Base-by-base conservation (phyloP, 768 basidiomycete genomes). In the Auricularia heimuer region DNA sequence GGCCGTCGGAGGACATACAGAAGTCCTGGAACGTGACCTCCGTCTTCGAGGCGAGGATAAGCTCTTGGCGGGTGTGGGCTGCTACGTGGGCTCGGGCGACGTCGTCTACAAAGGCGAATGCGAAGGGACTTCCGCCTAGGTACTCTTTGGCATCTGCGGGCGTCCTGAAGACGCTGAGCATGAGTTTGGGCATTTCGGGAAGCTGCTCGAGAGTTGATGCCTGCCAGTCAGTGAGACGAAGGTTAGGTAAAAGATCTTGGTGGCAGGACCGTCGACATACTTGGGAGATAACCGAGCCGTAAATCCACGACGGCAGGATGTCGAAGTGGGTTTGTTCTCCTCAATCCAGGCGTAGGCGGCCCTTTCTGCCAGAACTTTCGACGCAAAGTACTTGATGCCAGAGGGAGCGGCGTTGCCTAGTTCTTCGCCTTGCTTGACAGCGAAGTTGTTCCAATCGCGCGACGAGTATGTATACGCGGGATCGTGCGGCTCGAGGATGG, bases 401-500 rank as follows among this genome's bases (percentile, higher is more conserved):
- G 45, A 34, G 29, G 54, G n/a, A 18, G 64, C 34, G 7, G 34
- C 36, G 36, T 42, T 29, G 14, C 66, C 66, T 33, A 42, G 29
- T 29, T 56, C 18, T 24, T 37, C 42, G 54, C 64, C 56, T 6
- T 47, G 24, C 36, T 34, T 42, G 14, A 10, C 54, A 29, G 54
- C 54, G 47, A 54, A 18, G 10, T 54, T 51, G 62, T 60, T 60
- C 66, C 66, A 66, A 39, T 64, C 56, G n/a, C 29, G 18, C 44
- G 21, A 8, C 11, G 47, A 51, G 47, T 51, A 51, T 8, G 21
- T 51, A 16, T 51, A 51, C 11, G 45, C 7, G 7, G 33, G 24
- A 45, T 14, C 65, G 6, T 67, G 64, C 24, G 69, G 65, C 45
- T 69, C 65, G 54, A 72, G 66, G 67, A 77, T 66, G 34, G 76